A percentile compares a stretch with the other conserved stretches of the same genome.
These are phyloP conservation scores for Botryotinia globosa DNA, from an alignment of 2,329 filamentous ascomycete species.

Conservation along the genomic window DNA sequence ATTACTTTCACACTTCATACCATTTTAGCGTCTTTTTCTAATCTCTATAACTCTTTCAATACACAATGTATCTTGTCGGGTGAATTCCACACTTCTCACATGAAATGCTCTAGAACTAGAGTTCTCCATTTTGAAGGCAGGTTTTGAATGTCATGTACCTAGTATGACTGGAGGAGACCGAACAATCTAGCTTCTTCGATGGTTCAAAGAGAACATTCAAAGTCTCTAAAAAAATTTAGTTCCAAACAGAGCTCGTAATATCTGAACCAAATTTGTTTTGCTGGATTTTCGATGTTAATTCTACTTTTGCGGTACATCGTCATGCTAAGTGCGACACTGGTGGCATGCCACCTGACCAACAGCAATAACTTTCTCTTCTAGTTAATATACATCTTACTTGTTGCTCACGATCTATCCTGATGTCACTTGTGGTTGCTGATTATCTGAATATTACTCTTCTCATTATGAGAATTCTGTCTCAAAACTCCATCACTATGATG, in stretches of 20 bases:
- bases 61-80: neutral
- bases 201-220: neutral
- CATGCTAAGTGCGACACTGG: neutral
- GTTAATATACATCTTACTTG: rapidly evolving
- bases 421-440: neutral
- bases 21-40: neutral
- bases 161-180: neutral
- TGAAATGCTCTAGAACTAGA: neutral
- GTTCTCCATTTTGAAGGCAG: neutral
- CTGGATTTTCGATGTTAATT: neutral
- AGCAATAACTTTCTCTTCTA: neutral
- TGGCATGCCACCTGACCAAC: neutral
- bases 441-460: neutral
- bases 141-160: neutral
- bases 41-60: neutral
- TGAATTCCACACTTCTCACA: too few species aligned
- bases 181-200: neutral
- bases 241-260: neutral
- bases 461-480: neutral
- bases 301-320: neutral
- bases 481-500: neutral
- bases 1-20: neutral
- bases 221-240: neutral
- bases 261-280: rapidly evolving
- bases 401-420: neutral